Percentiles rank a stretch among this genome's conserved stretches.
Evolutionary conservation across 331 rosid genomes (phyloP).

Genomic region (Saraca asoca): DNA sequence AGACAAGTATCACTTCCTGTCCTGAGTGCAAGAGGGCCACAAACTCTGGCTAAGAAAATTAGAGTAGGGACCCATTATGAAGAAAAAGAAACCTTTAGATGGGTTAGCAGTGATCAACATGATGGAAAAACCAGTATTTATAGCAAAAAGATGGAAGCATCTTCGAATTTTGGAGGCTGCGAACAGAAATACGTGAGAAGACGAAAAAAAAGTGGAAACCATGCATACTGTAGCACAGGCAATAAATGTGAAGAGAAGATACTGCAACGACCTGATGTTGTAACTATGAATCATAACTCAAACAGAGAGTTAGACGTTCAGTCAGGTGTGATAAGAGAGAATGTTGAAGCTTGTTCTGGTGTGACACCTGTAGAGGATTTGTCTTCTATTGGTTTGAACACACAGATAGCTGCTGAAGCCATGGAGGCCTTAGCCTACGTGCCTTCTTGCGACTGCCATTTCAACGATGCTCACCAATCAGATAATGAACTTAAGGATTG

Average conservation of each 20-base stretch:
- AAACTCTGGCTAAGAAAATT: constrained; percentile 53
- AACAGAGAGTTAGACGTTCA: constrained; percentile 36
- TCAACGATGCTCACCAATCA: constrained; percentile 33
- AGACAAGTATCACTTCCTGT: constrained; percentile 51
- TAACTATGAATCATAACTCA: constrained; percentile 23
- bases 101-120: constrained; percentile 42
- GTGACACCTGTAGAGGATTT: constrained; percentile 37
- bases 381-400: constrained; percentile 61
- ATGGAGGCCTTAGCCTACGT: constrained; percentile 63
- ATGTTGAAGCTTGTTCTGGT: constrained; percentile 36
- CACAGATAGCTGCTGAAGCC: constrained; percentile 85
- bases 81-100: constrained; percentile 45
- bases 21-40: constrained; percentile 46
- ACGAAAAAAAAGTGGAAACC: constrained; percentile 36
- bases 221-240: constrained; percentile 27
- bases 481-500: constrained; percentile 31
- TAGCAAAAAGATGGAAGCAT: constrained; percentile 24
- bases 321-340: constrained; percentile 33
- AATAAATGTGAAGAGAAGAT: constrained; percentile 36
- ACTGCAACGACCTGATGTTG: constrained; percentile 32
- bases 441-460: constrained; percentile 22
- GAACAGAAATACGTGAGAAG: constrained; percentile 34
- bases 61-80: constrained; percentile 31
- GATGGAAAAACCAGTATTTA: constrained; percentile 16
- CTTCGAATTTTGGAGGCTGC: constrained; percentile 32